Conservation (phyloP, 192 early-diverging fungal genomes). For the Backusella morwellensis region DNA sequence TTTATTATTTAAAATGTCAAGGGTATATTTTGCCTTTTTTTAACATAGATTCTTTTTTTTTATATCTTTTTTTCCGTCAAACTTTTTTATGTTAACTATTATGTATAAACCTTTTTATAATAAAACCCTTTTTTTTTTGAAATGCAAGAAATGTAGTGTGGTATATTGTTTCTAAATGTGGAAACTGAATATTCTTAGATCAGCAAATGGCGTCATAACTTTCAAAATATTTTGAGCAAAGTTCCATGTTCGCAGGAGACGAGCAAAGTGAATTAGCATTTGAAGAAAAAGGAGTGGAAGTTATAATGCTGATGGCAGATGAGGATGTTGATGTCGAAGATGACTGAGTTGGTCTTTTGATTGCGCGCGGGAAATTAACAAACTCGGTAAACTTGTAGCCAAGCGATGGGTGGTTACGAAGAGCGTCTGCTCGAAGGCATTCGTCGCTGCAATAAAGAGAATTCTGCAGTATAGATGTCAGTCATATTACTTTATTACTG, state of each 20-base stretch:
- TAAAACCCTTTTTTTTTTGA: too few relatives aligned
- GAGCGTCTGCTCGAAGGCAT: slow-evolving; percentile 32
- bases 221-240: background rate
- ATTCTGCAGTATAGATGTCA: slow-evolving; percentile 17
- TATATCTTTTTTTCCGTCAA: too few relatives aligned
- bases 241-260: background rate
- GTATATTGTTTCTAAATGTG: too few relatives aligned
- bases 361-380: slow-evolving; percentile 33
- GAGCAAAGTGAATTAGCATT: background rate
- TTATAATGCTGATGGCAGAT: background rate
- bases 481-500: background rate
- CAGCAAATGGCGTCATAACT: background rate
- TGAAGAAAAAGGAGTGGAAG: background rate
- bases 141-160: too few relatives aligned
- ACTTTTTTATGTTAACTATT: too few relatives aligned
- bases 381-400: slow-evolving; percentile 36
- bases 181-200: background rate
- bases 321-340: background rate
- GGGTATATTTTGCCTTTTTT: too few relatives aligned
- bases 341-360: background rate
- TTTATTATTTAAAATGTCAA: too few relatives aligned
- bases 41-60: too few relatives aligned
- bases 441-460: slow-evolving; percentile 36
- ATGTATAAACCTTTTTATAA: too few relatives aligned
- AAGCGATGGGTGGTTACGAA: slow-evolving; percentile 29